Evolutionary conservation across 768 basidiomycete genomes (phyloP).

Genomic region (Leucosporidium creatinivorum): DNA sequence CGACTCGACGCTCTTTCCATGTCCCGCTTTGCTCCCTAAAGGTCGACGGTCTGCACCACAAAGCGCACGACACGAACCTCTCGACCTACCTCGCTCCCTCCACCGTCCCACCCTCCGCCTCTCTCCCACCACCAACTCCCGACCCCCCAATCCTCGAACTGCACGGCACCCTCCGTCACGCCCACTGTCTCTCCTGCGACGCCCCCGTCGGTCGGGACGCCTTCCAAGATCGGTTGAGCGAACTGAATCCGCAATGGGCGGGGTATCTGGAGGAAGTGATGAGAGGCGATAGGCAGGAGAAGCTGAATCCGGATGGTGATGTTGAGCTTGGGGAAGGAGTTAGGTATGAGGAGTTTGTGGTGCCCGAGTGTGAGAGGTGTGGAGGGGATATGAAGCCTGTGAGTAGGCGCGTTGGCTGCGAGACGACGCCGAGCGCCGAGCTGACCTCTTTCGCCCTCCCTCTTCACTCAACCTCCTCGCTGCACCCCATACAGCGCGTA

Average conservation of each 20-base stretch:
- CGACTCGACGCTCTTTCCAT: too few relatives aligned
- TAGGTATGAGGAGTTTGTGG: slow-evolving; percentile 25
- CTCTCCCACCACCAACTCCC: slow-evolving; percentile 5
- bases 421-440: background rate
- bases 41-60: slow-evolving; percentile 91
- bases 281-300: slow-evolving; percentile 9
- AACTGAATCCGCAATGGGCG: slow-evolving; percentile 16
- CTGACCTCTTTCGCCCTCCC: background rate
- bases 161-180: slow-evolving; percentile 33
- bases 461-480: background rate
- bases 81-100: slow-evolving; percentile 19
- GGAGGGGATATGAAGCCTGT: slow-evolving; percentile 28
- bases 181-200: slow-evolving; percentile 30
- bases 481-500: slow-evolving; percentile 2
- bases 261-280: slow-evolving; percentile 14
- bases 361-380: slow-evolving; percentile 21
- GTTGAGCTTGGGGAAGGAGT: slow-evolving; percentile 23
- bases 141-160: slow-evolving; percentile 32
- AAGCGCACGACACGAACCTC: slow-evolving; percentile 47
- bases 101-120: background rate
- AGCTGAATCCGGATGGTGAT: slow-evolving; percentile 32
- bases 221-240: slow-evolving; percentile 15
- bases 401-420: background rate
- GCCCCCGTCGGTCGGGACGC: slow-evolving; percentile 26
- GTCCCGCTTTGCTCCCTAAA: slow-evolving; percentile 40